A percentile compares a stretch with the other conserved stretches of the same genome.
Conservation (phyloP, 106 monocot genomes). For the Gastrodia elata region DNA sequence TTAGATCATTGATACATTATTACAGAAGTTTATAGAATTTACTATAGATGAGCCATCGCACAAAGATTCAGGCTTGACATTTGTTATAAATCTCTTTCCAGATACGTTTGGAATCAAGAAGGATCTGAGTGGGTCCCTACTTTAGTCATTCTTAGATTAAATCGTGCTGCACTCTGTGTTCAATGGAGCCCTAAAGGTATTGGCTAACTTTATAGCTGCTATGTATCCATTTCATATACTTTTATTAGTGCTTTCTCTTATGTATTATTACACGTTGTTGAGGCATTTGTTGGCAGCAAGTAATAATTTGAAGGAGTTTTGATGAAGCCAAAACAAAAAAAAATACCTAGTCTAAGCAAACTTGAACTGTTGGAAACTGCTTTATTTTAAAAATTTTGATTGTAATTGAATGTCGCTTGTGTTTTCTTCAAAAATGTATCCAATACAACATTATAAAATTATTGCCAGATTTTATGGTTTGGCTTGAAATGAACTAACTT, state of each 20-base stretch:
- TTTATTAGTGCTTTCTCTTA: not conserved
- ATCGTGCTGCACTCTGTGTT: slow-evolving; percentile 96
- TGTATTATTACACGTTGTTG: not conserved
- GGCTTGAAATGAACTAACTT: not conserved
- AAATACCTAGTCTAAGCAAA: not conserved
- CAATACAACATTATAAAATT: not conserved
- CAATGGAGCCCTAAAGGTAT: slow-evolving; percentile 97
- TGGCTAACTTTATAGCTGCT: not conserved
- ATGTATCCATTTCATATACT: not conserved
- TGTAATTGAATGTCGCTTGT: not conserved
- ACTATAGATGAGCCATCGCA: not conserved
- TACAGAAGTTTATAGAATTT: slow-evolving; percentile 5
- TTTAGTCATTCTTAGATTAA: slow-evolving; percentile 92
- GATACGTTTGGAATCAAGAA: slow-evolving; percentile 97
- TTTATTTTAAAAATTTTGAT: not conserved
- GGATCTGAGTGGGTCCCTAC: slow-evolving; percentile 83
- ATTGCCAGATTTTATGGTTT: not conserved
- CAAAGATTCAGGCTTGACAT: not conserved
- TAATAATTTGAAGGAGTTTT: not conserved
- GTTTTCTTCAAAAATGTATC: not conserved
- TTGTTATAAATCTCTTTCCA: slow-evolving; percentile 23
- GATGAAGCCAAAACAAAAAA: not conserved
- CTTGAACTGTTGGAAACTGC: not conserved
- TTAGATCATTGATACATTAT: not conserved
- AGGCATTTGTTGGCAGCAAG: not conserved